Evolutionary conservation across 2,329 filamentous ascomycete species (phyloP).

Genomic region (Lachnellula suecica): DNA sequence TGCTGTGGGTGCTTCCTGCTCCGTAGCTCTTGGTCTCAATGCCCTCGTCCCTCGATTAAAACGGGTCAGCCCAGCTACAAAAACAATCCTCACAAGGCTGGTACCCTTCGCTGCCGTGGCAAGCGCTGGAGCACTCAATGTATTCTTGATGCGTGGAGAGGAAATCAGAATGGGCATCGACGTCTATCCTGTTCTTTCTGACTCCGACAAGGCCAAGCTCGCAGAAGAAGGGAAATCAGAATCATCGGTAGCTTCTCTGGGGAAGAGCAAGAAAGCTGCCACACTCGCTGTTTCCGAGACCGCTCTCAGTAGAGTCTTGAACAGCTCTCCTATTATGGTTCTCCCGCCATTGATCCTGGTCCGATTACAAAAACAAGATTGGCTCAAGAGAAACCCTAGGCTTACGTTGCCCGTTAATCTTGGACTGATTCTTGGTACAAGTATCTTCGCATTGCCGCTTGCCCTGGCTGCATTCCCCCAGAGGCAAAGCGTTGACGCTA

Average conservation of each 20-base stretch:
- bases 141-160: conserved; percentile 95
- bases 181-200: conserved; percentile 78
- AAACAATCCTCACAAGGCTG: conserved; percentile 76
- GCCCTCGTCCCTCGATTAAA: conserved; percentile 83
- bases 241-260: conserved; percentile 68
- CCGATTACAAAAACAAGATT: conserved; percentile 77
- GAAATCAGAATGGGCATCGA: conserved; percentile 94
- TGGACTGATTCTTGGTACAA: conserved; percentile 81
- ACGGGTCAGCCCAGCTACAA: conserved; percentile 70
- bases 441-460: conserved; percentile 83
- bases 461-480: conserved; percentile 93
- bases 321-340: conserved; percentile 96
- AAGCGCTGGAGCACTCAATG: conserved; percentile 86
- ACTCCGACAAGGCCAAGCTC: conserved; percentile 62
- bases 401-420: conserved; percentile 83
- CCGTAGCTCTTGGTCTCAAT: conserved; percentile 90
- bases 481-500: conserved; percentile 76
- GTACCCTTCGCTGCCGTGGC: conserved; percentile 96
- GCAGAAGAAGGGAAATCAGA: conserved; percentile 59
- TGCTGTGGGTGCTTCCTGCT: conserved; percentile 90
- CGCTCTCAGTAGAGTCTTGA: conserved; percentile 85
- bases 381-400: conserved; percentile 75
- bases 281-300: conserved; percentile 90
- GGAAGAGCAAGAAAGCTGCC: conserved; percentile 85
- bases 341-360: conserved; percentile 86